phyloP scores from a whole-genome alignment of 2,329 filamentous ascomycete species.

The Microdochium bolleyi region DNA sequence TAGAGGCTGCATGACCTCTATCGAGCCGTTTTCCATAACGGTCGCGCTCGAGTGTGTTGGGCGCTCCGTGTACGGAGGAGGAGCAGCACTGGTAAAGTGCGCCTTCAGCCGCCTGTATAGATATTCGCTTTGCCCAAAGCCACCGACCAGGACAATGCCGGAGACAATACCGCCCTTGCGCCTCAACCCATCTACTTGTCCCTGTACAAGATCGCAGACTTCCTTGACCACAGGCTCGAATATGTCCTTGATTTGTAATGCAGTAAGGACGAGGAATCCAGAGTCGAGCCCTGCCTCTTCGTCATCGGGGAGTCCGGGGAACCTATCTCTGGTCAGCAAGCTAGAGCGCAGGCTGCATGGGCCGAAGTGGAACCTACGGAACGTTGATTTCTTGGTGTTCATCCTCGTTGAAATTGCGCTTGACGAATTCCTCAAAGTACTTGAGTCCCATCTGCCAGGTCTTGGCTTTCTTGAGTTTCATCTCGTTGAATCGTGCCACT shows the following conservation, averaged over 20 bases:
- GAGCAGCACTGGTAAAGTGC: slow-evolving; percentile 54
- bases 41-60: slow-evolving; percentile 56
- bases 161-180: slow-evolving; percentile 54
- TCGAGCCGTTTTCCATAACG: slow-evolving; percentile 42
- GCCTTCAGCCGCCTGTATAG: slow-evolving; percentile 63
- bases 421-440: slow-evolving; percentile 81
- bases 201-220: slow-evolving; percentile 59
- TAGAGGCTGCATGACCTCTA: slow-evolving; percentile 75
- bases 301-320: slow-evolving; percentile 69
- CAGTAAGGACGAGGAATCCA: slow-evolving; percentile 67
- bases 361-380: too few species aligned
- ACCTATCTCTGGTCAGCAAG: slow-evolving; percentile 29
- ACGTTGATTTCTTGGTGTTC: slow-evolving; percentile 72
- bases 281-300: slow-evolving; percentile 67
- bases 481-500: slow-evolving; percentile 58
- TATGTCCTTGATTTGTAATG: slow-evolving; percentile 61
- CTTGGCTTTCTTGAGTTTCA: slow-evolving; percentile 70
- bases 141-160: slow-evolving; percentile 75
- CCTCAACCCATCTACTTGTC: slow-evolving; percentile 57
- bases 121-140: slow-evolving; percentile 74
- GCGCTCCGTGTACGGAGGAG: slow-evolving; percentile 58
- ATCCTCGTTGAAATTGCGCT: slow-evolving; percentile 74
- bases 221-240: slow-evolving; percentile 69
- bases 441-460: slow-evolving; percentile 73
- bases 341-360: background rate